Evolutionary conservation across 2,329 filamentous ascomycete species (phyloP), one percentile per base, ranked within the genome.

Genomic region (Stagonosporopsis chrysanthemi): DNA sequence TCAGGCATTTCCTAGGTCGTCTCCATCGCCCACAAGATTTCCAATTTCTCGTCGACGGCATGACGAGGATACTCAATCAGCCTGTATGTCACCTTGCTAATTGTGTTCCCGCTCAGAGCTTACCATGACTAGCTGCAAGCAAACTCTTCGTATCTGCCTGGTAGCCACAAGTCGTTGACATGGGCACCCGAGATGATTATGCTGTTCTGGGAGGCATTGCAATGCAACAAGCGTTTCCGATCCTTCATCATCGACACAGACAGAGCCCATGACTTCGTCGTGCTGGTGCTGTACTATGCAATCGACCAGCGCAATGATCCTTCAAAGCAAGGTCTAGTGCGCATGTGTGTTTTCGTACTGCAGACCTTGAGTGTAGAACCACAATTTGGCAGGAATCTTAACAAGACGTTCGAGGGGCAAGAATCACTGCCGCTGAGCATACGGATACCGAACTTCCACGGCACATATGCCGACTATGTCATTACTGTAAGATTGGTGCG

Each of bases 211-310:
- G 95, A 99, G 79, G 87, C 92, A 35, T 87, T 95, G 4, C 95
- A 99, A 77, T 97, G 94, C 83, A 99, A 99, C 79, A 98, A 97
- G 78, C 86, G 94, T 57, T 99, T 99, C 79, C 86, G 95, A 29
- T 92, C 92, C 1, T 99, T 97, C 77, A 95, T 99, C 69, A 94
- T 98, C 62, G 95, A 99, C 68, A 98, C 95, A 0, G 92, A 95
- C 71, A 84, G 94, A 51, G 91, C 91, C 0, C 91, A 97, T 70
- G 95, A 99, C 74, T 97, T 98, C 76, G 84, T 97, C 48, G 86
- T 98, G 12, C 81, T 98, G 19, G 88, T 96, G 38, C 80, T 98
- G 3, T 99, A 96, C 78, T 97, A 98, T 74, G 92, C 93, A 4
- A 86, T 97, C 43, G 92, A 97, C 73, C 90, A 95, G 75, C 92